A percentile compares a stretch with the other conserved stretches of the same genome.
phyloP scores from a whole-genome alignment of 2,329 filamentous ascomycete species.

The Ceratocystis diversiconidia region DNA sequence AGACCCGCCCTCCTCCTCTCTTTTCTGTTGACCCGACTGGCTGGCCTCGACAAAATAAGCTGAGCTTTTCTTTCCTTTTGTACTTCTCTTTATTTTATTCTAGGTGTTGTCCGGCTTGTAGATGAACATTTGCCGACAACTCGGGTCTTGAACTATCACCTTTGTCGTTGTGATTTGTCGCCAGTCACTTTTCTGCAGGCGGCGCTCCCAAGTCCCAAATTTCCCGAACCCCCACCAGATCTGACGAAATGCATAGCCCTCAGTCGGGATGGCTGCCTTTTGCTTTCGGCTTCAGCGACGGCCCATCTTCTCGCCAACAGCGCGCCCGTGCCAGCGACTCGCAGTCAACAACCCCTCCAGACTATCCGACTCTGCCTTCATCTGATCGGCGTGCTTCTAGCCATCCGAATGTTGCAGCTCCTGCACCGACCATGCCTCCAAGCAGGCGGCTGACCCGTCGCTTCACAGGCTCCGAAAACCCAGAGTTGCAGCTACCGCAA shows the following conservation, averaged over 20 bases:
- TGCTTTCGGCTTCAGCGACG: not conserved
- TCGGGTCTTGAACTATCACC: not conserved
- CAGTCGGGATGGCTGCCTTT: slow-evolving; percentile 7
- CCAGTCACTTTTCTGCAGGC: slow-evolving; percentile 11
- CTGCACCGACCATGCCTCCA: slow-evolving; percentile 7
- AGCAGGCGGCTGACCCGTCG: slow-evolving; percentile 13
- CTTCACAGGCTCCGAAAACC: slow-evolving; percentile 33
- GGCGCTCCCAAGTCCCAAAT: slow-evolving; percentile 9
- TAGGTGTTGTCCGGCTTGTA: not conserved
- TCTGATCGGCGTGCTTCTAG: not conserved
- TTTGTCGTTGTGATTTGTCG: slow-evolving; percentile 9
- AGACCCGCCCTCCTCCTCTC: not conserved
- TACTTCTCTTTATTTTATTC: not conserved
- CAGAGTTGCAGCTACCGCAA: slow-evolving; percentile 34
- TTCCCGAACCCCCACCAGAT: slow-evolving; percentile 8
- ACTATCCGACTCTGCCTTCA: not conserved
- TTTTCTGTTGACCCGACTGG: not conserved
- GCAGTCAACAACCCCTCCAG: slow-evolving; percentile 6
- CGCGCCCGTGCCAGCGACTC: not conserved
- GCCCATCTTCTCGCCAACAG: slow-evolving; percentile 3
- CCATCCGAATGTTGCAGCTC: not conserved
- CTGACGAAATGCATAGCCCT: not conserved
- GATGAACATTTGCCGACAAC: not conserved
- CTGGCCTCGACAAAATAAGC: not conserved
- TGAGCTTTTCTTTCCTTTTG: not conserved